Conservation (phyloP, 1,284 basidiomycete species). For the Ceratobasidium sp. region DNA sequence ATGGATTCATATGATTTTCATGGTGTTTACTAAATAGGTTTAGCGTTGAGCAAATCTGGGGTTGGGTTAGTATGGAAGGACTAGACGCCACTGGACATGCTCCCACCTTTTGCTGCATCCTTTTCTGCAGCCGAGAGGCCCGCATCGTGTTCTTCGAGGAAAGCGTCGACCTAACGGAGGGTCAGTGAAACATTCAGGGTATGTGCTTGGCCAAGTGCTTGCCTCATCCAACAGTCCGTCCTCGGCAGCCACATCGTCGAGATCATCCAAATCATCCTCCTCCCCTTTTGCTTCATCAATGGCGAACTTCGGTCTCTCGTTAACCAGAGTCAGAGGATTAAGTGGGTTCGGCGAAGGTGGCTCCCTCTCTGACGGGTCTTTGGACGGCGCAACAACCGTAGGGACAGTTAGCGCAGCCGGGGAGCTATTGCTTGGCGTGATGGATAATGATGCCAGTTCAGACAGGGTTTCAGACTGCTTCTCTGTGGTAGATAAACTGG, state of each 20-base stretch:
- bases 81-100: conserved; percentile 18
- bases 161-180: conserved; percentile 75
- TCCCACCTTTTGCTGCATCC: conserved; percentile 67
- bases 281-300: conserved; percentile 89
- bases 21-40: conserved; percentile 19
- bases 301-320: conserved; percentile 90
- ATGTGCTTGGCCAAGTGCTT: conserved; percentile 39
- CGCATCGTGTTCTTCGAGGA: conserved; percentile 88
- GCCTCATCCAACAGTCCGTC: conserved; percentile 90
- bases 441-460: conserved; percentile 45
- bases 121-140: conserved; percentile 85
- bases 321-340: conserved; percentile 80
- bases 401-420: conserved; percentile 43
- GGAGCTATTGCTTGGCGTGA: conserved; percentile 43
- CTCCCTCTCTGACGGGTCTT: conserved; percentile 47
- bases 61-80: not conserved
- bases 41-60: conserved; percentile 28
- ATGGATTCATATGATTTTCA: not conserved
- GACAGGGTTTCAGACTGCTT: conserved; percentile 35
- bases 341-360: conserved; percentile 71
- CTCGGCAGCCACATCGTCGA: conserved; percentile 57
- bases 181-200: conserved; percentile 16
- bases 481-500: conserved; percentile 39
- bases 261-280: conserved; percentile 61
- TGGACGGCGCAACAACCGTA: conserved; percentile 49